These are phyloP conservation scores for Melastoma candidum DNA, from an alignment of 441 rosid genomes.

Conservation along the genomic window DNA sequence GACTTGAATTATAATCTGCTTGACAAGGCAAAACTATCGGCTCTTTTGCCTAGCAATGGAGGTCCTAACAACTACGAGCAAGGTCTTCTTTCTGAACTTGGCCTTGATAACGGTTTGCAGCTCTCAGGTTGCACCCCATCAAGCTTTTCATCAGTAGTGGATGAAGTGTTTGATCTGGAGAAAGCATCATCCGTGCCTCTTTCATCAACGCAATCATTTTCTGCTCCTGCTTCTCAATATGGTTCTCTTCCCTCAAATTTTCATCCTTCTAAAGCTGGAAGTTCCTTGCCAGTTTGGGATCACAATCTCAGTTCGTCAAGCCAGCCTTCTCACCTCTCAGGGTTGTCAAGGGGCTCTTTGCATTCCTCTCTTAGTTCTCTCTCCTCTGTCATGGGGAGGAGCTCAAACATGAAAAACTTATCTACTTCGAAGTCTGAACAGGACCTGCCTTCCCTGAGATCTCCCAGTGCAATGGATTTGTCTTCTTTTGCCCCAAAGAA, in stretches of 20 bases:
- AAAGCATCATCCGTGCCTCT: conserved; percentile 46
- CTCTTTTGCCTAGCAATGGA: conserved; percentile 36
- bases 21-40: conserved; percentile 40
- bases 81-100: conserved; percentile 45
- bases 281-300: conserved; percentile 50
- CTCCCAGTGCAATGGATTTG: conserved; percentile 45
- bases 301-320: conserved; percentile 28
- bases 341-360: conserved; percentile 36
- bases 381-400: conserved; percentile 49
- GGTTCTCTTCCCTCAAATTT: conserved; percentile 39
- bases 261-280: conserved; percentile 34
- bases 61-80: conserved; percentile 38
- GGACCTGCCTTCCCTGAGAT: conserved; percentile 67
- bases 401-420: conserved; percentile 32
- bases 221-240: conserved; percentile 46
- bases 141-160: conserved; percentile 79
- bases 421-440: conserved; percentile 71
- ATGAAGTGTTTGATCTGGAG: conserved; percentile 89
- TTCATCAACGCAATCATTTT: conserved; percentile 39
- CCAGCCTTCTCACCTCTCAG: conserved; percentile 26
- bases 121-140: conserved; percentile 44
- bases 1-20: conserved; percentile 63
- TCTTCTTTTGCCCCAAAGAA: conserved; percentile 27
- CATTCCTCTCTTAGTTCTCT: conserved; percentile 47
- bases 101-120: conserved; percentile 45